These are phyloP conservation scores for Globisporangium uncinulatum DNA, from an alignment of 352 stramenopile genomes.

Conservation along the genomic window DNA sequence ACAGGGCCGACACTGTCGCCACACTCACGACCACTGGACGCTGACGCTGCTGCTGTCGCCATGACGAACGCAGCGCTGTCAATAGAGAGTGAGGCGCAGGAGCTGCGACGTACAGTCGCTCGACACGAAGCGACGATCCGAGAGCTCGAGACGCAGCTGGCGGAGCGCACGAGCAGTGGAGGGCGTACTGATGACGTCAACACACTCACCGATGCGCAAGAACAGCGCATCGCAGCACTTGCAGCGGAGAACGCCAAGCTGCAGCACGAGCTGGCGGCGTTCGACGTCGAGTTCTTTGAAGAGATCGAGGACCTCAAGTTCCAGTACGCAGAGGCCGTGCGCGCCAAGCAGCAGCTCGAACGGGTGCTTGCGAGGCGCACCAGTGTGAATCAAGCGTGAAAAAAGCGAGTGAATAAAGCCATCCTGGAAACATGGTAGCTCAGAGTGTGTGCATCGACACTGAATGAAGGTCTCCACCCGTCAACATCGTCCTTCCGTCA, in stretches of 20 bases:
- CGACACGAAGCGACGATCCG: slow-evolving; percentile 15
- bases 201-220: slow-evolving; percentile 5
- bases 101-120: neutral
- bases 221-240: slow-evolving; percentile 34
- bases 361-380: slow-evolving; percentile 2
- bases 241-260: slow-evolving; percentile 71
- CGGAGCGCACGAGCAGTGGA: neutral
- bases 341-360: slow-evolving; percentile 70
- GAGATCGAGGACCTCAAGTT: slow-evolving; percentile 96
- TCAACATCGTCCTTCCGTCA: no score
- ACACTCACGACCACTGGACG: slow-evolving; percentile 1
- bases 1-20: slow-evolving; percentile 1
- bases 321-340: slow-evolving; percentile 86
- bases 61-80: slow-evolving; percentile 4
- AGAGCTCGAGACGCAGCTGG: slow-evolving; percentile 21
- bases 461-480: no score
- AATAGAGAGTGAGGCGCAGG: neutral
- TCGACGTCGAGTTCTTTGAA: slow-evolving; percentile 94
- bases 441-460: no score
- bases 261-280: slow-evolving; percentile 79
- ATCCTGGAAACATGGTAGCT: no score
- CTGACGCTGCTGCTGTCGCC: slow-evolving; percentile 4
- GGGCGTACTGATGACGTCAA: slow-evolving; percentile 1
- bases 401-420: no score
- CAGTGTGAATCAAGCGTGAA: neutral